Conservation (phyloP, 176 grass and related monocot genomes). For the Guadua angustifolia region DNA sequence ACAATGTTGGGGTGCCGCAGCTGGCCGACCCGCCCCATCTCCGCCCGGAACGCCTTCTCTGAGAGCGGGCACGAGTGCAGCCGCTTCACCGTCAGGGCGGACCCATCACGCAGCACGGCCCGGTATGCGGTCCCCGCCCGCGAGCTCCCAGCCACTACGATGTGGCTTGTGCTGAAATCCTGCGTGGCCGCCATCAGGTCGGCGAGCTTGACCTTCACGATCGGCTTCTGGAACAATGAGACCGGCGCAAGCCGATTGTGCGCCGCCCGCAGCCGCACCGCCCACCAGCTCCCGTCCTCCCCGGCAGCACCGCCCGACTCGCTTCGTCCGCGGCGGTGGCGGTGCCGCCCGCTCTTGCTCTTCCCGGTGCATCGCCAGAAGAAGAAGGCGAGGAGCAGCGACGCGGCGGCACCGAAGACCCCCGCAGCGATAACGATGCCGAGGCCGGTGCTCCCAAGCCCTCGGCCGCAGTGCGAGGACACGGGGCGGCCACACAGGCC, state of each 20-base stretch:
- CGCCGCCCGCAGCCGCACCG: slow-evolving; percentile 68
- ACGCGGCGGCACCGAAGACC: slow-evolving; percentile 76
- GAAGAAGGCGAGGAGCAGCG: slow-evolving; percentile 75
- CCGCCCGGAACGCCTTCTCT: slow-evolving; percentile 78
- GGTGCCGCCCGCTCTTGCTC: slow-evolving; percentile 44
- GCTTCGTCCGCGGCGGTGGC: slow-evolving; percentile 11
- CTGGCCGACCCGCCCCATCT: slow-evolving; percentile 83
- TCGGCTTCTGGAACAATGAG: slow-evolving; percentile 97
- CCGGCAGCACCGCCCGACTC: slow-evolving; percentile 16
- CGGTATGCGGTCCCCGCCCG: slow-evolving; percentile 81
- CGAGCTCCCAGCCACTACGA: slow-evolving; percentile 81
- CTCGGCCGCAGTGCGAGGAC: slow-evolving; percentile 47
- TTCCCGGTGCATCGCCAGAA: slow-evolving; percentile 74
- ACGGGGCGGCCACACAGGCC: slow-evolving; percentile 73
- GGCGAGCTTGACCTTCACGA: slow-evolving; percentile 94
- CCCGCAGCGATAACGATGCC: slow-evolving; percentile 82
- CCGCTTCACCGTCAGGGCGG: slow-evolving; percentile 86
- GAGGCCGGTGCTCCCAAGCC: slow-evolving; percentile 46
- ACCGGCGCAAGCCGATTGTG: slow-evolving; percentile 80
- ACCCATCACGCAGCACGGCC: slow-evolving; percentile 81
- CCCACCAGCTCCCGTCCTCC: slow-evolving; percentile 88
- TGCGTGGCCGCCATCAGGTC: slow-evolving; percentile 87
- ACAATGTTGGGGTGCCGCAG: slow-evolving; percentile 92
- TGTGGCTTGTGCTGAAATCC: slow-evolving; percentile 77
- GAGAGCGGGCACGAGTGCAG: slow-evolving; percentile 87